phyloP scores from a whole-genome alignment of 1,139 yeast genomes.

The Taphrina communis region DNA sequence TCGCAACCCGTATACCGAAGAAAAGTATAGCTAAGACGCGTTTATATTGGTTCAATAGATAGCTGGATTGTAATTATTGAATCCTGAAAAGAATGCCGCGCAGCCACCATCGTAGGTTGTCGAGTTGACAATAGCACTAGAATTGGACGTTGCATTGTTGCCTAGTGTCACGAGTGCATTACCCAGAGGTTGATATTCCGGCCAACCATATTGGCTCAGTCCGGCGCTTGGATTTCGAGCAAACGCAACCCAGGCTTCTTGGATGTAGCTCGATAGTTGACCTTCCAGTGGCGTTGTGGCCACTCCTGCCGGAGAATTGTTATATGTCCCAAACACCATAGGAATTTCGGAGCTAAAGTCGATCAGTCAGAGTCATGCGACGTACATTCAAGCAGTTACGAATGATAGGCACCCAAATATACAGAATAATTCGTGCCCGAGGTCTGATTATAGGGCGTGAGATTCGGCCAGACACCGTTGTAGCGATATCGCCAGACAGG shows the following conservation, averaged over 20 bases:
- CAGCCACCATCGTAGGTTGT: slow-evolving; percentile 2
- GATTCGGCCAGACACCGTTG: no score
- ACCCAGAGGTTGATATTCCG: slow-evolving; percentile 13
- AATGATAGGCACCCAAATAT: no score
- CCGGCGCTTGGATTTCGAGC: slow-evolving; percentile 24
- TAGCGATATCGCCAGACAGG: no score
- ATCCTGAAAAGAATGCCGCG: slow-evolving; percentile 15
- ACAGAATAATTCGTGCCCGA: no score
- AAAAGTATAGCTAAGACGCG: no score
- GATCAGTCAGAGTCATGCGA: not conserved
- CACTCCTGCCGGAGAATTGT: not conserved
- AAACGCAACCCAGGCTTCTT: slow-evolving; percentile 30
- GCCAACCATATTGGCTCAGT: slow-evolving; percentile 23
- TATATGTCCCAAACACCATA: slow-evolving; percentile 17
- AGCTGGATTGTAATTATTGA: slow-evolving; percentile 2
- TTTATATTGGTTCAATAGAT: not conserved
- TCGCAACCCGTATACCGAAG: no score
- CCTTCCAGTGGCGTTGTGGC: slow-evolving; percentile 14
- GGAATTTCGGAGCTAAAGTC: slow-evolving; percentile 23
- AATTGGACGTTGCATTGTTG: slow-evolving; percentile 4
- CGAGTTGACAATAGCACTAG: slow-evolving; percentile 6
- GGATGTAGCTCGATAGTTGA: slow-evolving; percentile 6
- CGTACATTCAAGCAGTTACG: no score
- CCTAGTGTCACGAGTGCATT: slow-evolving; percentile 11
- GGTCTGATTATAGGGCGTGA: no score